A percentile compares a stretch with the other conserved stretches of the same genome.
phyloP scores from a whole-genome alignment of 495 filamentous ascomycete species.

The Penicillium desertorum region DNA sequence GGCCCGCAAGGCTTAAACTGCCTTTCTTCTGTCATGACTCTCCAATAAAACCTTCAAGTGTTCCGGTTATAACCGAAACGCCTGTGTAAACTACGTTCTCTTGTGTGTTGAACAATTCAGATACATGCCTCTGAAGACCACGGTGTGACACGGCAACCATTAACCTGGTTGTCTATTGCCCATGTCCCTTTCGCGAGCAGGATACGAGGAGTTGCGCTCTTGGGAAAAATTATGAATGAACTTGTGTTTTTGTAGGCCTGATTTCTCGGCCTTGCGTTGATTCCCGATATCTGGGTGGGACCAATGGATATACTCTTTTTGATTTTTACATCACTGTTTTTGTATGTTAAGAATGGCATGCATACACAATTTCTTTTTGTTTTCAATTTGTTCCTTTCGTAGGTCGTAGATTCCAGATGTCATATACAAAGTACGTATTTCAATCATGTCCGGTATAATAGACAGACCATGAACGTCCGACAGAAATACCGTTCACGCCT shows the following conservation, averaged over 20 bases:
- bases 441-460: not conserved
- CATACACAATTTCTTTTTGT: constrained; percentile 40
- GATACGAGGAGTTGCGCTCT: constrained; percentile 41
- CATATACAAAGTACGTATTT: not conserved
- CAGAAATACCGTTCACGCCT: not conserved
- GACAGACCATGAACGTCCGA: not conserved
- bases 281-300: constrained; percentile 41
- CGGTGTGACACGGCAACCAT: not conserved
- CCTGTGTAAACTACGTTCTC: constrained; percentile 17
- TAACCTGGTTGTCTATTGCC: constrained; percentile 8
- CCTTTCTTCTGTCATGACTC: constrained; percentile 9
- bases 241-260: constrained; percentile 37
- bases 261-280: constrained; percentile 32
- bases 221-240: constrained; percentile 45
- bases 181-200: constrained; percentile 24
- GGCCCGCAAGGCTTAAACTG: constrained; percentile 67
- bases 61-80: constrained; percentile 3
- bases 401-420: not conserved
- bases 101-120: constrained; percentile 17
- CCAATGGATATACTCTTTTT: constrained; percentile 49
- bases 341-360: constrained; percentile 47
- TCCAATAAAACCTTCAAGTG: constrained; percentile 12
- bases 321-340: constrained; percentile 41
- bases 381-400: not conserved
- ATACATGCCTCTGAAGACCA: constrained; percentile 9